A percentile compares a stretch with the other conserved stretches of the same genome.
Evolutionary conservation across 805 yeast genomes (phyloP).

Genomic region (Kuraishia capsulata): DNA sequence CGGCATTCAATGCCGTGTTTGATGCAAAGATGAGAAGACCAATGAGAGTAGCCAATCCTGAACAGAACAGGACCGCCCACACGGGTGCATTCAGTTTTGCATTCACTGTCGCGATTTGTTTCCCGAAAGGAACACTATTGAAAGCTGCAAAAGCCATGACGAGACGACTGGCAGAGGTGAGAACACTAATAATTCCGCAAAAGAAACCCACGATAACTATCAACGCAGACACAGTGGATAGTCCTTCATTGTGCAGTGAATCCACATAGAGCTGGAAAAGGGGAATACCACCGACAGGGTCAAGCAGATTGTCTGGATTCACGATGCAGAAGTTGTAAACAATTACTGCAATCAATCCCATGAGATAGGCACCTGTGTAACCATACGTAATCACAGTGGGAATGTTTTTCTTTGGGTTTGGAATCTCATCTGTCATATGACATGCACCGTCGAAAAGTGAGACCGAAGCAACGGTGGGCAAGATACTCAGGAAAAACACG

Average conservation of each 20-base stretch:
- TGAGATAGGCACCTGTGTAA: slow-evolving; percentile 34
- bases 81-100: slow-evolving; percentile 9
- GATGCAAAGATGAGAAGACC: slow-evolving; percentile 33
- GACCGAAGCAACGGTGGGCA: slow-evolving; percentile 52
- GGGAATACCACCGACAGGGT: not conserved
- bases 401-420: slow-evolving; percentile 42
- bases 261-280: not conserved
- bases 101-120: slow-evolving; percentile 9
- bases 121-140: slow-evolving; percentile 13
- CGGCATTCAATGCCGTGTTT: slow-evolving; percentile 40
- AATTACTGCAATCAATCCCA: slow-evolving; percentile 40
- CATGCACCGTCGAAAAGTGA: slow-evolving; percentile 48
- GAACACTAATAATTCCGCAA: slow-evolving; percentile 10
- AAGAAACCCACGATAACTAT: not conserved
- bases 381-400: slow-evolving; percentile 54
- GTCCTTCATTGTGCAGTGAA: not conserved
- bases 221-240: not conserved
- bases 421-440: slow-evolving; percentile 47
- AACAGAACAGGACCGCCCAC: slow-evolving; percentile 8
- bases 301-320: slow-evolving; percentile 3
- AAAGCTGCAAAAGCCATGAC: slow-evolving; percentile 14
- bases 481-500: slow-evolving; percentile 46
- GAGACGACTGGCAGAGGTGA: slow-evolving; percentile 13
- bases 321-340: slow-evolving; percentile 36
- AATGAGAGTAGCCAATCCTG: slow-evolving; percentile 11